Evolutionary conservation across 768 basidiomycete species (phyloP), one percentile per base, ranked within the genome.

Genomic region (Amanita inopinata): DNA sequence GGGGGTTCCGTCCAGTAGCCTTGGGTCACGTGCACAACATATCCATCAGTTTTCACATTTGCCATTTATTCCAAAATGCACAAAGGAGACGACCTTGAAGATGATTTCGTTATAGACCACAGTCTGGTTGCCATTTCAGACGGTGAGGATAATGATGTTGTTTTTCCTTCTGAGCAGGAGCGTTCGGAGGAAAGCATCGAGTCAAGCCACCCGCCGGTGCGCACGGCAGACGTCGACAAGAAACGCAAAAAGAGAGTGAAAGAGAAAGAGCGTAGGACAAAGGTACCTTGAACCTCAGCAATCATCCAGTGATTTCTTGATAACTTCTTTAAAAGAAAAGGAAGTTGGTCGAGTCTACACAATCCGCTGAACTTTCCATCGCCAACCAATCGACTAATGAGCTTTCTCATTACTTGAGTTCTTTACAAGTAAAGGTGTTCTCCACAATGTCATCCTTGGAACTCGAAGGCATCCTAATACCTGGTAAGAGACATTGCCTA

Each of bases 81-180:
- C 49, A 68, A 67, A 47, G 80, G 81, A 32, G 85, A 92, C 66
- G 87, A 87, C 66, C 69, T 92, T 14, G 85, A 84, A 36, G 89
- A 91, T 57, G 83, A 89, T 49, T 88, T 83, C 55, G 65, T 83
- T 38, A 71, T 71, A 23, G 80, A 91, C 48, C 80, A 81, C 33
- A 64, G 74, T 43, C 33, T 43, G 10, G 72, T 84, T 0, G 79
- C 77, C 0, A 61, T 74, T 10, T 81, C 78, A 0, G 80, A 69
- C 8, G 80, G 76, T 34, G 83, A 83, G 48, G 74, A 70, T 3
- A 55, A 62, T 32, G 63, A 64, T 23, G 52, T 25, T 19, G 46
- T 37, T 41, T 53, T 53, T 45, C 52, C 63, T 31, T 66, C 60
- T 4, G 58, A 61, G 39, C 46, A 46, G 24, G 51, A 54, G 36